A percentile compares a stretch with the other conserved stretches of the same genome.
Evolutionary conservation across 257 asterid species (phyloP).

Genomic region (Eucommia ulmoides): DNA sequence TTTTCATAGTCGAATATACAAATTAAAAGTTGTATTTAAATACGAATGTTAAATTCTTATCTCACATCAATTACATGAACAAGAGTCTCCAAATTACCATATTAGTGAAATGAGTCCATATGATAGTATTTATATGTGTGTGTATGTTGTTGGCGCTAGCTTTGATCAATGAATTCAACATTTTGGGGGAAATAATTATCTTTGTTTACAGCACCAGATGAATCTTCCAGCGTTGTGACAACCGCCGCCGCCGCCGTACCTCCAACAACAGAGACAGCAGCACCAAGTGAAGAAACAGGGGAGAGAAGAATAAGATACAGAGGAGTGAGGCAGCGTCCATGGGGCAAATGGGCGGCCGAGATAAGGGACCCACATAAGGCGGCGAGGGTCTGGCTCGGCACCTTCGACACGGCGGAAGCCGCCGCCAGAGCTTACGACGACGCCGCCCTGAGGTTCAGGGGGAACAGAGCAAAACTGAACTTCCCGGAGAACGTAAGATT

Average conservation of each 20-base stretch:
- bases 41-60: too few relatives aligned
- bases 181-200: too few relatives aligned
- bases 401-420: slow-evolving; percentile 86
- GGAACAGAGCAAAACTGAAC: slow-evolving; percentile 78
- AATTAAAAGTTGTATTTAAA: too few relatives aligned
- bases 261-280: slow-evolving; percentile 16
- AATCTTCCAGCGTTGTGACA: slow-evolving; percentile 12
- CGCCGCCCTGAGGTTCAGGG: slow-evolving; percentile 77
- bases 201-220: slow-evolving; percentile 23
- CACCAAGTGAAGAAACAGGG: slow-evolving; percentile 28
- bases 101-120: too few relatives aligned
- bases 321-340: slow-evolving; percentile 89
- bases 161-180: too few relatives aligned
- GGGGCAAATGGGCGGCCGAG: slow-evolving; percentile 98
- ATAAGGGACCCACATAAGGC: slow-evolving; percentile 88
- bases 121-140: too few relatives aligned
- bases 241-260: slow-evolving; percentile 8
- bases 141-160: too few relatives aligned
- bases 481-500: slow-evolving; percentile 62
- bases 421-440: slow-evolving; percentile 93
- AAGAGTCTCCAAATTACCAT: too few relatives aligned
- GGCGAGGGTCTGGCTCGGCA: slow-evolving; percentile 87
- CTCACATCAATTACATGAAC: too few relatives aligned
- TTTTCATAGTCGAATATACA: too few relatives aligned
- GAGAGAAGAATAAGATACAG: slow-evolving; percentile 57